Evolutionary conservation across 208 protist species (phyloP), one percentile per base, ranked within the genome.

Genomic region (Leishmania amazonensis): DNA sequence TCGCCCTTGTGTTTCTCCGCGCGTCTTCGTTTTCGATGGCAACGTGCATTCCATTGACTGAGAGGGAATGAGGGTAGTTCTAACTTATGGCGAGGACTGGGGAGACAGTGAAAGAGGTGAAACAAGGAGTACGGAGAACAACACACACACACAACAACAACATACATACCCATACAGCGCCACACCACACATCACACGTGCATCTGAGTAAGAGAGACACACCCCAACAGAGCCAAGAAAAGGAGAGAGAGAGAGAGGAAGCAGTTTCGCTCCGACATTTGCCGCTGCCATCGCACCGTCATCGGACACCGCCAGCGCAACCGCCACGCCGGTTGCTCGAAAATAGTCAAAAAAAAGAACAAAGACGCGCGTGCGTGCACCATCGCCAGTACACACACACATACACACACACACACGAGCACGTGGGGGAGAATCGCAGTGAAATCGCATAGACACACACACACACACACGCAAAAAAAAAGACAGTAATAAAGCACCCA

Each of bases 111-210:
- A 6, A 60, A 42, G 17, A 68, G 28, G 28, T 3, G 31, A 67
- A 11, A 70, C 42, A n/a, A 35, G 11, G 38, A 47, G 24, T 0
- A 31, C 8, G 45, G 35, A 31, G 38, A 54, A 47, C 38, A 60
- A 5, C 45, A 42, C 3, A 5, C 45, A 42, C 3, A 79, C 8
- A 45, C 40, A 15, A 2, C 40, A 15, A 2, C 53, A n/a, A 72
- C 42, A 47, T 35, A 58, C 21, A 78, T 31, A 75, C 21, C 53
- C 47, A 67, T 53, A 79, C 49, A 79, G 24, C 57, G 53, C 75
- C 78, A 71, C 53, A 68, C 54, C 68, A 74, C 40, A 74, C 68
- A 74, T 21, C 62, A 31, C 31, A 68, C 8, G 31, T 21, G 31
- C 62, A 40, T 31, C 31, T 40, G 11, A 17, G 31, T 35, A 38